phyloP scores from a whole-genome alignment of 2,329 filamentous ascomycete genomes.

The Cladosporium colombiae region DNA sequence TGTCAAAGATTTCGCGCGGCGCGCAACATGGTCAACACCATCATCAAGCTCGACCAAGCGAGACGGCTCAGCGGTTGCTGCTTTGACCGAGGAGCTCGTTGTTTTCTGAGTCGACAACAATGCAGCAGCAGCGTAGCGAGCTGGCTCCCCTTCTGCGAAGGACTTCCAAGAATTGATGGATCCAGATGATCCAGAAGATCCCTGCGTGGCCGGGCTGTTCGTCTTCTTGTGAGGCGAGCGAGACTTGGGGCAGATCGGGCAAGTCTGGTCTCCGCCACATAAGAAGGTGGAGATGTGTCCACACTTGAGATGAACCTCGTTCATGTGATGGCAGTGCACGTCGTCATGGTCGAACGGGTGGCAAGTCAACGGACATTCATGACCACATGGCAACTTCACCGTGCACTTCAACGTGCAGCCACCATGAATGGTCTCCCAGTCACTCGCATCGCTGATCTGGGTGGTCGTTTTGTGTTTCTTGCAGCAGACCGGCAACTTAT shows the following conservation, averaged over 20 bases:
- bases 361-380: slow-evolving; percentile 54
- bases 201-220: not conserved
- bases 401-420: slow-evolving; percentile 55
- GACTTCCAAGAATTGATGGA: slow-evolving; percentile 24
- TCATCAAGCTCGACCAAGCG: not conserved
- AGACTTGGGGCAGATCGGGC: slow-evolving; percentile 27
- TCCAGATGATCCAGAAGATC: slow-evolving; percentile 9
- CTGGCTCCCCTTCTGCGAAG: slow-evolving; percentile 25
- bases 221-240: not conserved
- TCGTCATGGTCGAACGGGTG: slow-evolving; percentile 49
- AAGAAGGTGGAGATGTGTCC: slow-evolving; percentile 40
- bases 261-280: slow-evolving; percentile 40
- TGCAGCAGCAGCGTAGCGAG: slow-evolving; percentile 16
- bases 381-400: slow-evolving; percentile 50
- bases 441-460: slow-evolving; percentile 44
- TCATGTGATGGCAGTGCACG: slow-evolving; percentile 35
- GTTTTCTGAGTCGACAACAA: not conserved
- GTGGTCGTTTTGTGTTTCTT: slow-evolving; percentile 29
- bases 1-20: not conserved
- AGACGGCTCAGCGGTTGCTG: not conserved
- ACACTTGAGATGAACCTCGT: slow-evolving; percentile 39
- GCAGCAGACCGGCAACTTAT: slow-evolving; percentile 31
- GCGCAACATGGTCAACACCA: not conserved
- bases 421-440: slow-evolving; percentile 57
- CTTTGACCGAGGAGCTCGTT: not conserved